These are phyloP conservation scores for Aspergillus cavernicola DNA, from an alignment of 495 filamentous ascomycete species.

Conservation along the genomic window DNA sequence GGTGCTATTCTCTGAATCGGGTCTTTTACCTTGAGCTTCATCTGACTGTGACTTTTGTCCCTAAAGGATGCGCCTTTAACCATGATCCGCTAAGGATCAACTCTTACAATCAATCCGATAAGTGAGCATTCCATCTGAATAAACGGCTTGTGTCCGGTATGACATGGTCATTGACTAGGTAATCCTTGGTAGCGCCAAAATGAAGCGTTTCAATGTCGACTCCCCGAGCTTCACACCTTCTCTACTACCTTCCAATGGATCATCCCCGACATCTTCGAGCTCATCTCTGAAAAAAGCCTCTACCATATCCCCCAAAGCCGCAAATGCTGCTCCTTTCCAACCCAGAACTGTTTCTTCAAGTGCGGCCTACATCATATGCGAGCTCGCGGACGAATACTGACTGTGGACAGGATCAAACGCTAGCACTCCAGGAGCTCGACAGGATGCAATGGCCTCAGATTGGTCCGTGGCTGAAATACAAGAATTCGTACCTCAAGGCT, in stretches of 20 bases:
- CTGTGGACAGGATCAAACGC: conserved; percentile 37
- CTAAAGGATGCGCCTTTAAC: conserved; percentile 78
- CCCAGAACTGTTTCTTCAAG: conserved; percentile 53
- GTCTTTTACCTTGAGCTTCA: conserved; percentile 6
- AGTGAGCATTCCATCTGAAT: conserved; percentile 36
- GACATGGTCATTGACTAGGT: conserved; percentile 5
- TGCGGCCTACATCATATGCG: conserved; percentile 20
- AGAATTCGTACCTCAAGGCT: conserved; percentile 80
- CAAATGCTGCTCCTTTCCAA: conserved; percentile 87
- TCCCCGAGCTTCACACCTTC: conserved; percentile 92
- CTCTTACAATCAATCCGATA: conserved; percentile 51
- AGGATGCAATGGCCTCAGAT: conserved; percentile 46
- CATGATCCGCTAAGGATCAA: conserved; percentile 69
- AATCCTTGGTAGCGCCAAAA: conserved; percentile 40
- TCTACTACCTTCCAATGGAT: conserved; percentile 47
- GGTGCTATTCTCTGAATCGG: conserved; percentile 34
- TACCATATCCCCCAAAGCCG: conserved; percentile 80
- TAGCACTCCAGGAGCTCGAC: conserved; percentile 49
- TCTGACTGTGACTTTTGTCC: conserved; percentile 25
- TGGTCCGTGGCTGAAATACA: conserved; percentile 60
- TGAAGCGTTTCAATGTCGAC: conserved; percentile 89
- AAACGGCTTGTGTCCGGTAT: conserved; percentile 7
- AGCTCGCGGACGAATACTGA: conserved; percentile 24
- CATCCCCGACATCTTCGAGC: conserved; percentile 30
- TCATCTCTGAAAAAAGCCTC: conserved; percentile 54